phyloP scores from a whole-genome alignment of 352 stramenopile species.

The Pythium aphanidermatum region DNA sequence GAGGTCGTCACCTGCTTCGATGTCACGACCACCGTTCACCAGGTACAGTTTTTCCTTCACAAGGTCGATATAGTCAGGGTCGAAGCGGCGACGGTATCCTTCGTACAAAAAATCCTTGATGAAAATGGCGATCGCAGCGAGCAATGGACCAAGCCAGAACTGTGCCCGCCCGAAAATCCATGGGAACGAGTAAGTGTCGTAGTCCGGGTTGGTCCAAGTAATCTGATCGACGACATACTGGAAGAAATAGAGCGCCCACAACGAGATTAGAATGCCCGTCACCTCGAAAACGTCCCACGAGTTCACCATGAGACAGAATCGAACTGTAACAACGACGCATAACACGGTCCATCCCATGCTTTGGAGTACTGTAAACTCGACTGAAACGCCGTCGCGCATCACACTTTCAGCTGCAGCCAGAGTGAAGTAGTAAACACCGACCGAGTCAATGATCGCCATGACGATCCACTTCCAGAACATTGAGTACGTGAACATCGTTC shows the following conservation, averaged over 20 bases:
- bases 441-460: constrained; percentile 67
- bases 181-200: constrained; percentile 73
- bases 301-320: constrained; percentile 76
- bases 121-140: constrained; percentile 59
- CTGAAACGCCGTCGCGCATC: constrained; percentile 43
- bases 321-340: constrained; percentile 69
- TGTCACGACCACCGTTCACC: constrained; percentile 2
- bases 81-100: constrained; percentile 53
- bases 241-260: constrained; percentile 52
- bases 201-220: constrained; percentile 36
- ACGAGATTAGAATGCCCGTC: constrained; percentile 42
- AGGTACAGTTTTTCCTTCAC: constrained; percentile 43
- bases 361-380: constrained; percentile 60
- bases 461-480: constrained; percentile 88
- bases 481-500: constrained; percentile 61
- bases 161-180: constrained; percentile 60
- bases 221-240: constrained; percentile 71
- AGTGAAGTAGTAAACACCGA: constrained; percentile 65
- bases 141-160: constrained; percentile 74
- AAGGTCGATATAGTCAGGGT: constrained; percentile 63
- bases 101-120: constrained; percentile 71
- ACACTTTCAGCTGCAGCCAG: constrained; percentile 44
- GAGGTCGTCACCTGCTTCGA: constrained; percentile 28
- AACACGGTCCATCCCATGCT: constrained; percentile 70
- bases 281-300: constrained; percentile 69